Conservation (phyloP, 1,139 yeast genomes). For the Hemisphaericaspora xylanilytica region DNA sequence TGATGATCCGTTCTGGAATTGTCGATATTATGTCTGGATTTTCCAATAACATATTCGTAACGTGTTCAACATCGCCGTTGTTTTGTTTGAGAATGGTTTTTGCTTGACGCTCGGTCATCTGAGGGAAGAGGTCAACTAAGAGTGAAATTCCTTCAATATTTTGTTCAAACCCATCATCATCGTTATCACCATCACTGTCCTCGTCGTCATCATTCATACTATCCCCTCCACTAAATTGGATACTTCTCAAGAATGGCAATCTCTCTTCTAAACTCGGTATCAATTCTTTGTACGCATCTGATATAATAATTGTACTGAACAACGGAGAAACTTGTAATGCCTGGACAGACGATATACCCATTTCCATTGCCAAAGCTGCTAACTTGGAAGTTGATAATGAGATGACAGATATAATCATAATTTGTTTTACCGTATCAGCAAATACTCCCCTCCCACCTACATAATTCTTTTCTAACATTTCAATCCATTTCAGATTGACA, state of each 20-base stretch:
- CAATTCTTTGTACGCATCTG: slow-evolving; percentile 40
- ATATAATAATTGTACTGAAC: slow-evolving; percentile 50
- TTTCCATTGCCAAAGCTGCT: slow-evolving; percentile 34
- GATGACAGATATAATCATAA: slow-evolving; percentile 52
- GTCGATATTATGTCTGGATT: slow-evolving; percentile 43
- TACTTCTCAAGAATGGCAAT: slow-evolving; percentile 38
- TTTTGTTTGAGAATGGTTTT: slow-evolving; percentile 45
- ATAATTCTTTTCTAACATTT: slow-evolving; percentile 53
- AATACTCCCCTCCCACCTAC: slow-evolving; percentile 55
- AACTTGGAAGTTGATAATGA: slow-evolving; percentile 48
- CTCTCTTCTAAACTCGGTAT: slow-evolving; percentile 51
- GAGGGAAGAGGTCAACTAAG: slow-evolving; percentile 61
- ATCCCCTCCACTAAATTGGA: slow-evolving; percentile 11
- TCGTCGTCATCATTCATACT: slow-evolving; percentile 9
- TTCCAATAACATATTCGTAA: slow-evolving; percentile 62
- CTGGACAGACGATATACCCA: slow-evolving; percentile 43
- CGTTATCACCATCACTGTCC: slow-evolving; percentile 29
- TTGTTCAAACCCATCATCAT: slow-evolving; percentile 17
- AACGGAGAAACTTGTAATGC: slow-evolving; percentile 51
- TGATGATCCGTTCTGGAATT: slow-evolving; percentile 15
- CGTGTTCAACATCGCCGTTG: slow-evolving; percentile 53
- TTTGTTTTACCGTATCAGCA: slow-evolving; percentile 42
- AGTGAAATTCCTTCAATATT: slow-evolving; percentile 40
- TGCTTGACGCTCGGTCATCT: slow-evolving; percentile 44
- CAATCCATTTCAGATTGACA: slow-evolving; percentile 55